A percentile compares a stretch with the other conserved stretches of the same genome.
phyloP scores from a whole-genome alignment of 2,329 filamentous ascomycete species.

The Paramyrothecium sp. region DNA sequence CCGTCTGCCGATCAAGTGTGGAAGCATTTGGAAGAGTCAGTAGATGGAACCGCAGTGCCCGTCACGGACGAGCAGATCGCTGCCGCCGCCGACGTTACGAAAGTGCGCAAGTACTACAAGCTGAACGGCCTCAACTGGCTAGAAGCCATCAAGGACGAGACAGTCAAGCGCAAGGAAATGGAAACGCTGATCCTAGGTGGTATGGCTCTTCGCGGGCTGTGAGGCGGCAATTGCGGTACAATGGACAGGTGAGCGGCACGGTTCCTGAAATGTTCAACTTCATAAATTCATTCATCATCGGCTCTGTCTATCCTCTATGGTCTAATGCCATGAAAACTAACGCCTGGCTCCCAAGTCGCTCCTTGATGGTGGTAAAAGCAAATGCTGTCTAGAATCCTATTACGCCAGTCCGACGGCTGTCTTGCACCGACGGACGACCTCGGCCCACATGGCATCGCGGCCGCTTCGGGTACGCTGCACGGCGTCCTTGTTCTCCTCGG shows the following conservation, averaged over 20 bases:
- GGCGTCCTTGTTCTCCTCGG: slow-evolving; percentile 72
- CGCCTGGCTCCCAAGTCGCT: neutral
- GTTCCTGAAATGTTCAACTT: neutral
- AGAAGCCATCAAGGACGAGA: slow-evolving; percentile 41
- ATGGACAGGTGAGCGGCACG: neutral
- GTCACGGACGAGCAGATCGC: slow-evolving; percentile 65
- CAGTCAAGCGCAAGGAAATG: slow-evolving; percentile 50
- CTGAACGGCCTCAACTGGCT: slow-evolving; percentile 61
- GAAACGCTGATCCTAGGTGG: slow-evolving; percentile 70
- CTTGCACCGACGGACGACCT: slow-evolving; percentile 57
- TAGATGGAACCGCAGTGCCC: slow-evolving; percentile 59
- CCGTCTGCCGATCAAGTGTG: slow-evolving; percentile 46
- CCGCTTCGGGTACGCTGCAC: slow-evolving; percentile 61
- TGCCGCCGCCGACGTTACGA: slow-evolving; percentile 60
- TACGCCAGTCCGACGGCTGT: slow-evolving; percentile 34
- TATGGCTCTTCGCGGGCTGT: slow-evolving; percentile 62
- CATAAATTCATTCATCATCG: neutral
- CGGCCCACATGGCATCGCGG: slow-evolving; percentile 60
- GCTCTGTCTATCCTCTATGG: neutral
- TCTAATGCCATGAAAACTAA: neutral
- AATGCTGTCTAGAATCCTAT: slow-evolving; percentile 6
- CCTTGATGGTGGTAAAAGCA: neutral
- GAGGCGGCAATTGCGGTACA: slow-evolving; percentile 6
- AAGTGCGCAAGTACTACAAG: slow-evolving; percentile 85
- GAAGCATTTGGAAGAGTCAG: slow-evolving; percentile 57